These are phyloP conservation scores for Ophiocordyceps sinensis DNA, from an alignment of 2,329 filamentous ascomycete genomes.

Conservation along the genomic window DNA sequence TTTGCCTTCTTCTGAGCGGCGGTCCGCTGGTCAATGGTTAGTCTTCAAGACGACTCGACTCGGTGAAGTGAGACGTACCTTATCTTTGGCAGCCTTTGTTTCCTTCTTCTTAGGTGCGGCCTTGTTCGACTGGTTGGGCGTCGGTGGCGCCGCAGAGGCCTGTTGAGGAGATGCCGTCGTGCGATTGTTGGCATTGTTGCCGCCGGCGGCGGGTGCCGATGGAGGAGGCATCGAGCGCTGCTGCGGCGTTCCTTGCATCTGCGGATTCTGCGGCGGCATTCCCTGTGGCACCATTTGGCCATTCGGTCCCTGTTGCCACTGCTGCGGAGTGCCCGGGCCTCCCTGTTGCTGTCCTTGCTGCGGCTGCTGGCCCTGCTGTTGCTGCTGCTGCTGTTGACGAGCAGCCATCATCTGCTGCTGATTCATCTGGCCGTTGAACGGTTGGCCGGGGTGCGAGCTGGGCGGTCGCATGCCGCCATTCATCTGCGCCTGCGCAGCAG, in stretches of 20 bases:
- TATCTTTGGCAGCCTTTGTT: constrained; percentile 46
- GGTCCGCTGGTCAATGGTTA: constrained; percentile 24
- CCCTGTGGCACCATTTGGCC: constrained; percentile 25
- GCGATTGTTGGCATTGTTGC: constrained; percentile 36
- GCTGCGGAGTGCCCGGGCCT: constrained; percentile 12
- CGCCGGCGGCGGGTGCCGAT: constrained; percentile 37
- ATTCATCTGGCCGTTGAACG: constrained; percentile 44
- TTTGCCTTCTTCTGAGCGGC: constrained; percentile 49
- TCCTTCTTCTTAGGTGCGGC: constrained; percentile 67
- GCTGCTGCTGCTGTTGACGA: constrained; percentile 21
- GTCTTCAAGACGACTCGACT: neutral
- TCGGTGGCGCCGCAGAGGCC: constrained; percentile 55
- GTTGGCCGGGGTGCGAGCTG: constrained; percentile 48
- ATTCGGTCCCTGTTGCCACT: constrained; percentile 21
- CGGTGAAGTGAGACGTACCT: constrained; percentile 36
- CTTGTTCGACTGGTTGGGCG: constrained; percentile 60
- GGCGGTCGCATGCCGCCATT: constrained; percentile 52
- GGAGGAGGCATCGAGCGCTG: constrained; percentile 57
- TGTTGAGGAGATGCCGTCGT: constrained; percentile 48
- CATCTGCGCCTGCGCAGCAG: constrained; percentile 34
- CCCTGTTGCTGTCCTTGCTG: constrained; percentile 6
- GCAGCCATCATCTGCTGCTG: constrained; percentile 45
- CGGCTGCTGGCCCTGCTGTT: constrained; percentile 16
- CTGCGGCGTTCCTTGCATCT: constrained; percentile 54
- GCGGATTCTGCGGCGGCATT: constrained; percentile 25